Percentiles rank a stretch among this genome's conserved stretches.
phyloP scores from a whole-genome alignment of 2,329 filamentous ascomycete genomes.

The Fusarium siculi region DNA sequence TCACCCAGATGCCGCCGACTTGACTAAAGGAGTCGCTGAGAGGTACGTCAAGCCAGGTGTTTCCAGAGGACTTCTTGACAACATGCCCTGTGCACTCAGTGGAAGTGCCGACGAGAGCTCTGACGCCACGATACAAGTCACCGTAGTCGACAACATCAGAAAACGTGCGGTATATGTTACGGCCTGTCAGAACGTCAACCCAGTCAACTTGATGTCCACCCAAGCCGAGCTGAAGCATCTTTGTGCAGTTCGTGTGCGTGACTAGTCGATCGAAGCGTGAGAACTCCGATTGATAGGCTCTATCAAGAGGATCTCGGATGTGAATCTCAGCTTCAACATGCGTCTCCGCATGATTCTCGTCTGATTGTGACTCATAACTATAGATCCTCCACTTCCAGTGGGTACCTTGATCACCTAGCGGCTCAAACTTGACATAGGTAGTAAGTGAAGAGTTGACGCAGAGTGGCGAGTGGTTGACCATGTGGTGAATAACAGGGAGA shows the following conservation, averaged over 20 bases:
- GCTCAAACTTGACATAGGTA: background rate
- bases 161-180: constrained; percentile 5
- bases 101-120: background rate
- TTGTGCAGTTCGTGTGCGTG: background rate
- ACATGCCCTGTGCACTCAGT: background rate
- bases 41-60: background rate
- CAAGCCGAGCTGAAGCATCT: background rate
- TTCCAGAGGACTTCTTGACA: background rate
- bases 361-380: background rate
- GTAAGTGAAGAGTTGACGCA: background rate
- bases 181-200: background rate
- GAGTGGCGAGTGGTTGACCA: background rate
- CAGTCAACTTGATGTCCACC: background rate
- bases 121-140: background rate
- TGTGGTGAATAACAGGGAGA: background rate
- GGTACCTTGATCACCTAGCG: background rate
- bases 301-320: background rate
- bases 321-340: background rate
- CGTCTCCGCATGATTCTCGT: background rate
- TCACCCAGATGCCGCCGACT: background rate
- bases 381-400: background rate
- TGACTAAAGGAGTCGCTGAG: background rate
- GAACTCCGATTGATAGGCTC: background rate
- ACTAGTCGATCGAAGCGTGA: background rate
- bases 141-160: background rate